phyloP scores from a whole-genome alignment of 1,284 basidiomycete genomes.

The Sutorius eximius region DNA sequence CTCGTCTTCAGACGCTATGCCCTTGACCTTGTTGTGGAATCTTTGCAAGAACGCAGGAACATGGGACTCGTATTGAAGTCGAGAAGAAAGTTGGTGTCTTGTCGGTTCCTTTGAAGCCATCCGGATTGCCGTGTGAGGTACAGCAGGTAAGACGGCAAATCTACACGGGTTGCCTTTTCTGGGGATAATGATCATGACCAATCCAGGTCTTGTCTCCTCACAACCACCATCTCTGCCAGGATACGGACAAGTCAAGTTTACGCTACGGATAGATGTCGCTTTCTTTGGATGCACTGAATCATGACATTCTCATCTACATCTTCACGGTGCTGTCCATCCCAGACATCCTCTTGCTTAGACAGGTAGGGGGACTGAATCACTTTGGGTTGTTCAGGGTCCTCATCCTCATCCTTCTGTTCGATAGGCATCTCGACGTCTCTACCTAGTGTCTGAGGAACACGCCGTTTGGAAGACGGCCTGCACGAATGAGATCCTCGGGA shows the following conservation, averaged over 20 bases:
- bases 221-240: neutral
- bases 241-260: neutral
- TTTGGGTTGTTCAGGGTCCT: neutral
- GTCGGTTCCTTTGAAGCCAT: conserved; percentile 68
- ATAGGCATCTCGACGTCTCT: conserved; percentile 52
- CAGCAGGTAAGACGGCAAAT: neutral
- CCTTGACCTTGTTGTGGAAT: conserved; percentile 58
- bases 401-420: neutral
- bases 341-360: conserved; percentile 48
- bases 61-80: conserved; percentile 52
- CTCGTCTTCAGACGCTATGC: conserved; percentile 44
- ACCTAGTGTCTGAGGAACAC: conserved; percentile 42
- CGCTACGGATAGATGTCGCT: conserved; percentile 17
- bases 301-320: conserved; percentile 52
- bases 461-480: conserved; percentile 58
- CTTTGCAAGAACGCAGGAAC: conserved; percentile 62
- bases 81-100: conserved; percentile 63
- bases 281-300: conserved; percentile 33
- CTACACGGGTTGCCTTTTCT: conserved; percentile 21
- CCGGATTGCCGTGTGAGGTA: neutral
- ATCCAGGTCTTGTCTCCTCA: neutral
- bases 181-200: neutral
- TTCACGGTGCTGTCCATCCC: conserved; percentile 46
- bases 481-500: conserved; percentile 40
- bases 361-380: conserved; percentile 37